Base-by-base conservation (phyloP, 352 stramenopile genomes). In the Globisporangium abappressorium region DNA sequence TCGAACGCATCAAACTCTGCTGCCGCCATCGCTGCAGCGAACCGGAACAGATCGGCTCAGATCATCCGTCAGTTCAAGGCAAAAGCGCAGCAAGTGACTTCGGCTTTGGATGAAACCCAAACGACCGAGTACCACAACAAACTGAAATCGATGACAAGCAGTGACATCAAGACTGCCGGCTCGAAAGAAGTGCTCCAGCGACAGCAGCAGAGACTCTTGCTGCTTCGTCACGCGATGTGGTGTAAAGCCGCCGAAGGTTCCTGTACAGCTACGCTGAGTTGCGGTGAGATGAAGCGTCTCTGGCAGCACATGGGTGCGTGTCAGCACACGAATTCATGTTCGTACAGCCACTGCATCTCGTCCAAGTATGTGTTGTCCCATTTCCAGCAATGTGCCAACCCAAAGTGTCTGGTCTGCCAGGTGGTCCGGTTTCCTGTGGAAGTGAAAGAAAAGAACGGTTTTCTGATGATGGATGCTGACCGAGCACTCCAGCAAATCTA, bases 341-440 rank as follows among this genome's bases (percentile, higher is more conserved):
- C 96, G 20, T 97, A 98, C 57, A 97, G 95, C 22, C 97, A 99
- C 73, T 99, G 98, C 75, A 98, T 99, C 34, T 99, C 93, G 58
- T 99, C 97, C n/a, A 97, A 98, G 65, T 98, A 99, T 74, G 96
- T 99, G 65, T 80, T 99, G 24, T 99, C 94, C 64, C 98, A 99
- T 77, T 99, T 99, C 69, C 97, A 99, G 78, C 93, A 98, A 53
- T 99, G 98, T 72, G 97, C 98, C 57, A 98, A 99, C 70, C 72
- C 90, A n/a, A 92, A 97, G 62, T 99, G 98, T 81, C 85, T 97
- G 7, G 97, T 99, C 3, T 99, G 98, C 73, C 94, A 98, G 36
- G 94, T 98, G 20, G 95, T 99, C 22, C 84, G 97, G n/a, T 98
- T 98, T 74, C 97, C 97, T 3, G 98, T 99, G 36, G 95, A 99